Evolutionary conservation across 768 basidiomycete species (phyloP).

Genomic region (Leccinum fibrillosum): DNA sequence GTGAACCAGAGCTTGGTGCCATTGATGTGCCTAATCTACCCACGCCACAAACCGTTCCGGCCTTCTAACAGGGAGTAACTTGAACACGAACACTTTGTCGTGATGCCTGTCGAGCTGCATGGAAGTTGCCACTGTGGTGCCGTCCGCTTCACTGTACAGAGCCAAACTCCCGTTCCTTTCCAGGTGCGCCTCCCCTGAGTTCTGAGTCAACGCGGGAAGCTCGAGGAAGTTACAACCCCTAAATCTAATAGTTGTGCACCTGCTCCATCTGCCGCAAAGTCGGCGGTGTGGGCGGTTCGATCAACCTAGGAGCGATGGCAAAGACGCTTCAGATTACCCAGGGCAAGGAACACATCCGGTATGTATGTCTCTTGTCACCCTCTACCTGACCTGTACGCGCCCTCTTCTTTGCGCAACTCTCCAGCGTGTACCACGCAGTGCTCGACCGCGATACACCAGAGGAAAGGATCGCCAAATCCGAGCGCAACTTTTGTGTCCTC

Average conservation of each 20-base stretch:
- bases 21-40: too few species aligned
- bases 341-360: constrained; percentile 57
- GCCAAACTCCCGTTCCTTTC: constrained; percentile 60
- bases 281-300: constrained; percentile 59
- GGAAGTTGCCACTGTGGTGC: neutral
- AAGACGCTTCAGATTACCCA: constrained; percentile 48
- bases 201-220: too few species aligned
- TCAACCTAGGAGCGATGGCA: constrained; percentile 59
- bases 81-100: too few species aligned
- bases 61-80: too few species aligned
- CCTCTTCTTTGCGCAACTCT: too few species aligned
- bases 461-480: constrained; percentile 47
- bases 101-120: neutral
- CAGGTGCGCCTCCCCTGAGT: constrained; percentile 37
- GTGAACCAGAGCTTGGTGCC: too few species aligned
- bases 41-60: too few species aligned
- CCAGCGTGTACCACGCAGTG: constrained; percentile 61
- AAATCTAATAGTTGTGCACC: constrained; percentile 44
- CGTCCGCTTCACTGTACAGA: constrained; percentile 31
- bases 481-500: constrained; percentile 60
- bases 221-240: neutral
- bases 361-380: neutral
- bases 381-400: neutral
- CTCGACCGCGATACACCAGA: constrained; percentile 52
- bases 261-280: constrained; percentile 75